Percentiles rank a stretch among this genome's conserved stretches.
Conservation (phyloP, 2,329 filamentous ascomycete species). For the Ascochyta koolunga region DNA sequence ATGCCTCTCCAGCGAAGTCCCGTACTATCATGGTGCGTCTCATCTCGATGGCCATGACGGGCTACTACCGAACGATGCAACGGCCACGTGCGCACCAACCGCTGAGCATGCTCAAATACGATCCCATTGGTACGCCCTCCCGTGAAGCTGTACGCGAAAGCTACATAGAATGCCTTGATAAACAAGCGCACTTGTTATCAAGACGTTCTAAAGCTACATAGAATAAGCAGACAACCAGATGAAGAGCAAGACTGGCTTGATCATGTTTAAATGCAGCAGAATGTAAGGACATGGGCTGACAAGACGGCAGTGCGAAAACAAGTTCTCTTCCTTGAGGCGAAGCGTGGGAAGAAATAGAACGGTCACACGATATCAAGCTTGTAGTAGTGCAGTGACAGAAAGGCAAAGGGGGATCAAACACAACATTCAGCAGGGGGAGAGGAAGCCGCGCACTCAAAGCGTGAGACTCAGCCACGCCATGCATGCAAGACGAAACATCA, state of each 20-base stretch:
- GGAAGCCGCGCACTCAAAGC: background rate
- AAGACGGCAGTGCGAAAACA: constrained; percentile 77
- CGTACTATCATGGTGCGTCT: constrained; percentile 92
- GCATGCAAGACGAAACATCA: constrained; percentile 1
- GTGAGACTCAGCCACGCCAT: background rate
- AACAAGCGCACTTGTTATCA: background rate
- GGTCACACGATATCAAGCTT: background rate
- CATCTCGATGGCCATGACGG: constrained; percentile 97
- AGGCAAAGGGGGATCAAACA: background rate
- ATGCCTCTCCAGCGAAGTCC: constrained; percentile 72
- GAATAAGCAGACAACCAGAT: background rate
- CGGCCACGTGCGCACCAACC: constrained; percentile 81
- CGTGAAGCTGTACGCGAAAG: background rate
- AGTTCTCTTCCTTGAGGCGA: constrained; percentile 93
- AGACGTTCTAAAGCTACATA: background rate
- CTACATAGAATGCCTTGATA: too few relatives aligned
- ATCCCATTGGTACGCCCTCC: constrained; percentile 78
- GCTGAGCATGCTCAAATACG: constrained; percentile 98
- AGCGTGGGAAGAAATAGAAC: constrained; percentile 68
- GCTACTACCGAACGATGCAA: constrained; percentile 91
- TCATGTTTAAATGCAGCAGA: too few relatives aligned
- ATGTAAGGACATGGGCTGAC: constrained; percentile 22
- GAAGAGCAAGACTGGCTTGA: background rate
- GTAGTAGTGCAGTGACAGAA: background rate
- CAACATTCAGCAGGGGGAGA: background rate